phyloP scores from a whole-genome alignment of 1,139 yeast species.

The Suhomyces chickasaworum region DNA sequence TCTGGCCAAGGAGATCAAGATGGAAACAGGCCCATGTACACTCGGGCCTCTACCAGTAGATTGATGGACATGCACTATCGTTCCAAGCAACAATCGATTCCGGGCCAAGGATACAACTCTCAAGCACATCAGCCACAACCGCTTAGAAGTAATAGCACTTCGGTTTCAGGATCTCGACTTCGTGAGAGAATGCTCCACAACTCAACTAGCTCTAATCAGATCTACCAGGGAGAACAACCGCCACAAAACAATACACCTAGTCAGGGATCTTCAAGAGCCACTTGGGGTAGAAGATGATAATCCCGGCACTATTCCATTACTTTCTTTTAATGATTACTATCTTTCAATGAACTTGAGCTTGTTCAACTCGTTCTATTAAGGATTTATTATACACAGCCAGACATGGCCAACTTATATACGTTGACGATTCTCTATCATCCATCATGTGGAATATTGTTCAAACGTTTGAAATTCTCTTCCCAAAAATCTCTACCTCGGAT shows the following conservation, averaged over 20 bases:
- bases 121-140: slow-evolving; percentile 24
- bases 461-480: slow-evolving; percentile 36
- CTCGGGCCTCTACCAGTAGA: slow-evolving; percentile 40
- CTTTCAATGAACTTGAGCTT: neutral
- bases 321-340: neutral
- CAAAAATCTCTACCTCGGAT: slow-evolving; percentile 60
- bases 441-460: slow-evolving; percentile 8
- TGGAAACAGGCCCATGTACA: slow-evolving; percentile 22
- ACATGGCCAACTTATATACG: neutral
- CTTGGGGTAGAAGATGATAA: slow-evolving; percentile 32
- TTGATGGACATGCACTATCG: slow-evolving; percentile 47
- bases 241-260: neutral
- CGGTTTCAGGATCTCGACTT: slow-evolving; percentile 33
- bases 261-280: slow-evolving; percentile 19
- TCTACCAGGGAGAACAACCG: slow-evolving; percentile 10
- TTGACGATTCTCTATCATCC: too few relatives aligned
- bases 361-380: neutral
- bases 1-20: neutral
- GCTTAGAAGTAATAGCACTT: slow-evolving; percentile 33
- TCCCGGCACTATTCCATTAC: neutral
- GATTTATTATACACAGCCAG: neutral
- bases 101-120: slow-evolving; percentile 37
- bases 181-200: slow-evolving; percentile 41
- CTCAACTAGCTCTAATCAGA: slow-evolving; percentile 18
- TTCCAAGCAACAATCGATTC: slow-evolving; percentile 45